A percentile compares a stretch with the other conserved stretches of the same genome.
phyloP scores from a whole-genome alignment of 495 filamentous ascomycete genomes.

The Penicillium desertorum region DNA sequence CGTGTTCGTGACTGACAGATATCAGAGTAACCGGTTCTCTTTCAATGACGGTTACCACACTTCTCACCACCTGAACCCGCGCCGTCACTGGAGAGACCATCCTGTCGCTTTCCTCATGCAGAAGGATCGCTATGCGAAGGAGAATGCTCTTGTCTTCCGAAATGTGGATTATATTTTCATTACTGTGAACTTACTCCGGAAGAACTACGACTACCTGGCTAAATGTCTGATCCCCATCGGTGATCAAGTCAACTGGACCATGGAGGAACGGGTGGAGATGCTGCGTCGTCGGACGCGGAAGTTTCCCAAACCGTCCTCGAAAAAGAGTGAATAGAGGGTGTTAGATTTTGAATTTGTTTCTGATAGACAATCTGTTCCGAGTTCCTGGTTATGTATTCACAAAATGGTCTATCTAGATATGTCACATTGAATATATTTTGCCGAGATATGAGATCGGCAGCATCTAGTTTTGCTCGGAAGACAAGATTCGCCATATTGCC shows the following conservation, averaged over 20 bases:
- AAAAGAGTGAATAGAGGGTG: constrained; percentile 36
- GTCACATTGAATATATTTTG: neutral
- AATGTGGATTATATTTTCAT: constrained; percentile 73
- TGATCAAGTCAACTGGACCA: constrained; percentile 60
- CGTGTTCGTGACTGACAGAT: constrained; percentile 12
- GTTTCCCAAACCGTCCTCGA: constrained; percentile 57
- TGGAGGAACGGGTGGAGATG: constrained; percentile 60
- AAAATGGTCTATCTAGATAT: neutral
- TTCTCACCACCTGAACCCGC: constrained; percentile 72
- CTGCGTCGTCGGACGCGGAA: constrained; percentile 58
- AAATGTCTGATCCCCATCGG: constrained; percentile 67
- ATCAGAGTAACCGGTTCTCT: constrained; percentile 67
- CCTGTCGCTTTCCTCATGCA: constrained; percentile 63
- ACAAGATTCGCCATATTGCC: too few species aligned
- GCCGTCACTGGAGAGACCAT: constrained; percentile 72
- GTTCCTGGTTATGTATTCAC: neutral
- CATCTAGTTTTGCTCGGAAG: too few species aligned
- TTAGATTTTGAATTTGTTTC: neutral
- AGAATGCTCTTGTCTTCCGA: constrained; percentile 65
- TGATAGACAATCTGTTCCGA: neutral
- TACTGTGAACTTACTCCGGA: constrained; percentile 57
- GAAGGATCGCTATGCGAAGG: constrained; percentile 57
- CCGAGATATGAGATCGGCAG: too few species aligned
- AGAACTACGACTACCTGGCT: constrained; percentile 64
- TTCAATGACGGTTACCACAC: constrained; percentile 81